phyloP scores from a whole-genome alignment of 2,329 filamentous ascomycete genomes.

The Furcasterigmium furcatum region DNA sequence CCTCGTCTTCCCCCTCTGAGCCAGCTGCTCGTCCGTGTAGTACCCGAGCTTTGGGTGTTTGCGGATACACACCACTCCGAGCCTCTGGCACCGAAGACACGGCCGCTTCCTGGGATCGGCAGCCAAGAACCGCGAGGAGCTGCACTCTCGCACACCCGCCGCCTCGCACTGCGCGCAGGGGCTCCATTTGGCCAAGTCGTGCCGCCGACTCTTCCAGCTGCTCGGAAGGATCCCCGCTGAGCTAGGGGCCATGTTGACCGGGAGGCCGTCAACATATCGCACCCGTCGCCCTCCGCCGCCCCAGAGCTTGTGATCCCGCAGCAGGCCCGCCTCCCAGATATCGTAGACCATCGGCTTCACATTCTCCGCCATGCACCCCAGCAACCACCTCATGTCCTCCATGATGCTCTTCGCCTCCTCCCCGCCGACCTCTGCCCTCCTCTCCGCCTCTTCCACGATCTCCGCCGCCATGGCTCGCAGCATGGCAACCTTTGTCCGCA shows the following conservation, averaged over 20 bases:
- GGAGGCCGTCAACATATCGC: neutral
- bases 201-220: neutral
- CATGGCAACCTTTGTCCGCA: no score
- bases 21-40: neutral
- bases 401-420: no score
- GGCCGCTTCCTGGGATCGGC: neutral
- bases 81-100: neutral
- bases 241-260: neutral
- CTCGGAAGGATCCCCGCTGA: neutral
- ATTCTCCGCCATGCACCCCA: neutral
- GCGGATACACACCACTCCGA: neutral
- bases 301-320: neutral
- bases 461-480: no score
- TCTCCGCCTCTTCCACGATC: no score
- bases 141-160: neutral
- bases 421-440: no score
- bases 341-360: neutral
- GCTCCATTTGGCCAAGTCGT: neutral
- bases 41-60: neutral
- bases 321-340: neutral
- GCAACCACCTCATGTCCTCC: neutral
- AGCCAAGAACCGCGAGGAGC: neutral
- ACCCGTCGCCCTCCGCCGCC: neutral
- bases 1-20: neutral
- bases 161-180: conserved; percentile 1